Base-by-base conservation (phyloP, 31 red algal genomes). In the Endocladia muricata region DNA sequence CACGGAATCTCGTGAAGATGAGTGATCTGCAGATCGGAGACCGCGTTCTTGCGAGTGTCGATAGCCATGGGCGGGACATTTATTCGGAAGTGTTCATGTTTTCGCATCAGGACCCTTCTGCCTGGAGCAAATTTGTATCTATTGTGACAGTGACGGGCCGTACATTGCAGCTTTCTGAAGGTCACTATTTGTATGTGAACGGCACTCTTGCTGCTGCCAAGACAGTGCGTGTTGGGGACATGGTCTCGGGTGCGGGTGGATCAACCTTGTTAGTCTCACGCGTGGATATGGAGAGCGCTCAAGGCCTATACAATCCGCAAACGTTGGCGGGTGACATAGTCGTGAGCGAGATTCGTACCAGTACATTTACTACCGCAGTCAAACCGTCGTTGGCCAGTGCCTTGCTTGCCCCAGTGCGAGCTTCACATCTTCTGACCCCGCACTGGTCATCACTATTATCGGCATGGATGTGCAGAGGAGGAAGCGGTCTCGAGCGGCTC, bases 251-350 rank as follows among this genome's bases (percentile, higher is more conserved):
- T 40, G 32, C 5, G 19, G 6, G 38, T 23, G 76, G 59, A 4
- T 17, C 22, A 36, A 22, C 61, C 2, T 57, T 55, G 6, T 21
- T n/a, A 36, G 76, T 79, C 31, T 7, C 7, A 17, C 15, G 9
- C 15, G 36, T 79, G 21, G 37, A 37, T 15, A 21, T n/a, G 11
- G 60, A 52, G 25, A 31, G 25, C 41, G 21, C 21, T 30, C 32
- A 58, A 25, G 84, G 84, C 9, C 40, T 88, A 67, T 88, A 88
- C 61, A 88, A 88, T 40, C 84, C 84, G 44, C 84, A 88, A 35
- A 88, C 84, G 23, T 1, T 78, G n/a, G 59, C 72, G 4, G 84
- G 84, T 3, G 48, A 79, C 43, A 52, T 88, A 21, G 73, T 72
- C 21, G 84, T 88, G 63, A 73, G 79, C 49, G 84, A 74, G 37